Base-by-base conservation (phyloP, 768 basidiomycete genomes). In the Neoboletus subvelutipes region DNA sequence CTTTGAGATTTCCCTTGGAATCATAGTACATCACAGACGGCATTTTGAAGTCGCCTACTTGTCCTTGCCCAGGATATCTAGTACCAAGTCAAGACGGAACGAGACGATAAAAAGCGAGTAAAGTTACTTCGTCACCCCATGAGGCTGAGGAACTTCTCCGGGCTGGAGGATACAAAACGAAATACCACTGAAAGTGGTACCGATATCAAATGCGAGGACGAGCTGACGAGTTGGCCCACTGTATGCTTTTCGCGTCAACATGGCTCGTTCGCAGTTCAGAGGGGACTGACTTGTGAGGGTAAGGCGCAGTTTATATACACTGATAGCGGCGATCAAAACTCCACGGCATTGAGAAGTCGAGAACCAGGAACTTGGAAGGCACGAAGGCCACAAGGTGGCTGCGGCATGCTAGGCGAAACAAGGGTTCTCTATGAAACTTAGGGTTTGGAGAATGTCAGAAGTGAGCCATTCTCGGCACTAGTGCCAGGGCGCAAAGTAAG, bases 1-100 rank as follows among this genome's bases (percentile, higher is more conserved):
- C 73, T 37, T 68, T 64, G 7, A 77, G 67, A 3, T 61, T 62
- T 4, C 80, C 79, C 17, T 62, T 45, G 31, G 62, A 46, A 49
- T 78, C 76, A 48, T 81, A 81, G 56, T 76, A 81, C 28, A 81
- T 61, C 42, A 80, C 64, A 12, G 77, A 76, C 0, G 80, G 79
- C 17, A 80, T 75, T 59, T 80, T 80, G 40, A 67, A 75, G 45
- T 76, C 73, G 13, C 77, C 76, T 4, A 69, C 59, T 52, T 71
- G 64, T 48, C 76, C 75, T 40, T 78, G 76, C 1, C 73, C 75
- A 8, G 77, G 76, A 52, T 69, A 76, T 28, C 74, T 69, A 29
- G 22, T 22, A 26, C 42, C 18, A 2, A 15, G 55, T 59, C 46
- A 54, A 50, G 31, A 53, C 36, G 15, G 24, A 15, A 26, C 11